Base-by-base conservation (phyloP, 164 flowering plant species). In the Magnolia changhungtana region DNA sequence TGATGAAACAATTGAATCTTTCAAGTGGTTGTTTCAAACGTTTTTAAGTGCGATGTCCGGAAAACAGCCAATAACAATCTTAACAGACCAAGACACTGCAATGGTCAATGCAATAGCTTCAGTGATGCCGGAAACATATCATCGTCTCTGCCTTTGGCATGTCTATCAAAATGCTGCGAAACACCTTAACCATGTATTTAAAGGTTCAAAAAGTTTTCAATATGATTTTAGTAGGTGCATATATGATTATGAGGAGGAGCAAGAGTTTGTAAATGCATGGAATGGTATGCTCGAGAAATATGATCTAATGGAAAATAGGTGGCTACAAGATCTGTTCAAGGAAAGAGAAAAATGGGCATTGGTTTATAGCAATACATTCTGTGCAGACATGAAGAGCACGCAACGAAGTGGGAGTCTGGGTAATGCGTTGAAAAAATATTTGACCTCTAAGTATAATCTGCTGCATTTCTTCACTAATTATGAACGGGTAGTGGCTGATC, bases 31-130 rank as follows among this genome's bases (percentile, higher is more conserved):
- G 50, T 75, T 81, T 72, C 61, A 76, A 50, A 73, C 74, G 49
- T 81, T 73, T 52, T 50, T 75, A 18, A 69, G 63, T 11, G 73
- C 81, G 0, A 81, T 81, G 83, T 68, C 58, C 55, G 81, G 79
- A 20, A 70, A 70, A 19, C 31, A 59, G 20, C 80, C 80, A 24
- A 49, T 68, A 19, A 76, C 75, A 20, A 68, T 80, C 37, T 64
- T 80, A 19, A 80, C 77, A 8, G 79, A 80, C 51, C 73, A 76
- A 29, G 68, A 69, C 63, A 37, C 69, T 24, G 50, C 67, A 67
- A 73, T 80, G 24, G 61, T 74, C 24, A 80, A 73, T 51, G 82
- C 82, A 16, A 63, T 80, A 16, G 63, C 82, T 13, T 68, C 52
- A 37, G 76, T 76, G 63, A 23, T 76, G 66, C 79, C 76, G 49